Percentiles rank a stretch among this genome's conserved stretches.
Conservation (phyloP, 1,139 yeast genomes). For the Geotrichum restrictum region DNA sequence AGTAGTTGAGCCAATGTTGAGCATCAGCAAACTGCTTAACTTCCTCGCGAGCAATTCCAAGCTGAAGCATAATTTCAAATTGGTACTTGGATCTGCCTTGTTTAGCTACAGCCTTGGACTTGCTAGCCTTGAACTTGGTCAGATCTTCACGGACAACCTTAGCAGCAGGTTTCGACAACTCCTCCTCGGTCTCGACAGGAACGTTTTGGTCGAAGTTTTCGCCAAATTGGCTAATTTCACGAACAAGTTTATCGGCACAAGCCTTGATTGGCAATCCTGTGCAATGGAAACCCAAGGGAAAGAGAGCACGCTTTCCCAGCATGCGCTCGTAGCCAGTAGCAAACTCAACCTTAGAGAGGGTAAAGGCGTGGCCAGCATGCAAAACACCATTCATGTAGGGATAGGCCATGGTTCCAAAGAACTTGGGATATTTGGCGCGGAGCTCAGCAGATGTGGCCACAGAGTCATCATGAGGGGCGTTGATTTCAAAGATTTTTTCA, state of each 20-base stretch:
- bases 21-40: slow-evolving; percentile 87
- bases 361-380: slow-evolving; percentile 97
- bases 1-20: slow-evolving; percentile 77
- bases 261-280: slow-evolving; percentile 99
- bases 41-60: slow-evolving; percentile 79
- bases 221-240: slow-evolving; percentile 92
- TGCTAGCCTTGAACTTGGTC: slow-evolving; percentile 86
- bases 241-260: slow-evolving; percentile 88
- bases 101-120: slow-evolving; percentile 88
- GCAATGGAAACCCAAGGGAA: slow-evolving; percentile 98
- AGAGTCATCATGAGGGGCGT: slow-evolving; percentile 80
- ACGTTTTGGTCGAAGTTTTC: slow-evolving; percentile 69
- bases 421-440: slow-evolving; percentile 78
- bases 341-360: slow-evolving; percentile 91
- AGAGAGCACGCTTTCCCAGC: slow-evolving; percentile 87
- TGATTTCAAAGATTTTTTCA: slow-evolving; percentile 75
- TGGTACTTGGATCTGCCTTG: slow-evolving; percentile 93
- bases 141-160: slow-evolving; percentile 60
- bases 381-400: slow-evolving; percentile 99
- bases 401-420: slow-evolving; percentile 91
- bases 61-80: slow-evolving; percentile 91
- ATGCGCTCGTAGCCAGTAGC: slow-evolving; percentile 92
- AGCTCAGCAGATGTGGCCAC: slow-evolving; percentile 63
- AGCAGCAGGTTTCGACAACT: slow-evolving; percentile 37
- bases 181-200: slow-evolving; percentile 53